Evolutionary conservation across 192 early-diverging fungal species (phyloP), one percentile per base, ranked within the genome.

Genomic region (Entomortierella parvispora): DNA sequence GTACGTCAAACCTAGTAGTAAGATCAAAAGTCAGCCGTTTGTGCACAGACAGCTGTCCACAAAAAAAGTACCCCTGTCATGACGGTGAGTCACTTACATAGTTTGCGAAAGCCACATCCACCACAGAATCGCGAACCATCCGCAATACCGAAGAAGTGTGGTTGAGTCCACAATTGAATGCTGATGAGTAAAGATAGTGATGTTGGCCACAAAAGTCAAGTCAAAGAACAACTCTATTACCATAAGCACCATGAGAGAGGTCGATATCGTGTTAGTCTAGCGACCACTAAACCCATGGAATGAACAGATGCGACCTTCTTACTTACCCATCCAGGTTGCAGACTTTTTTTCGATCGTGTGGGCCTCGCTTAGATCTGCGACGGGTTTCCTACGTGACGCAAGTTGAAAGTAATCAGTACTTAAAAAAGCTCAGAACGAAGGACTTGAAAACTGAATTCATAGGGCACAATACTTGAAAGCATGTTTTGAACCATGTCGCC

Each of bases 21-120:
- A 48, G 8, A 43, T 26, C 7, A 14, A 15, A n/a, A n/a, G n/a
- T n/a, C n/a, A n/a, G n/a, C n/a, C n/a, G n/a, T n/a, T n/a, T n/a
- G n/a, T n/a, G n/a, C n/a, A n/a, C n/a, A n/a, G n/a, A n/a, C n/a
- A n/a, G n/a, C n/a, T n/a, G n/a, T n/a, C n/a, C n/a, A n/a, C n/a
- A n/a, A n/a, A n/a, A n/a, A n/a, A n/a, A n/a, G n/a, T n/a, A n/a
- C 12, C 12, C 12, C 37, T 40, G 37, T 40, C 12, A 12, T 40
- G 5, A 5, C 37, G 7, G 12, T 12, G 12, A 40, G 12, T 12
- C 3, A 15, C 64, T n/a, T 66, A 66, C 81, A 85, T 69, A 22
- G 81, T 82, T 51, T 81, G 81, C 11, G 81, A 76, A 0, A 72
- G 61, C 79, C 83, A 85, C 56, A 80, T 80, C 81, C 81, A 85